Evolutionary conservation across 2,329 filamentous ascomycete genomes (phyloP), one percentile per base, ranked within the genome.

Genomic region (Hypoxylon sp.): DNA sequence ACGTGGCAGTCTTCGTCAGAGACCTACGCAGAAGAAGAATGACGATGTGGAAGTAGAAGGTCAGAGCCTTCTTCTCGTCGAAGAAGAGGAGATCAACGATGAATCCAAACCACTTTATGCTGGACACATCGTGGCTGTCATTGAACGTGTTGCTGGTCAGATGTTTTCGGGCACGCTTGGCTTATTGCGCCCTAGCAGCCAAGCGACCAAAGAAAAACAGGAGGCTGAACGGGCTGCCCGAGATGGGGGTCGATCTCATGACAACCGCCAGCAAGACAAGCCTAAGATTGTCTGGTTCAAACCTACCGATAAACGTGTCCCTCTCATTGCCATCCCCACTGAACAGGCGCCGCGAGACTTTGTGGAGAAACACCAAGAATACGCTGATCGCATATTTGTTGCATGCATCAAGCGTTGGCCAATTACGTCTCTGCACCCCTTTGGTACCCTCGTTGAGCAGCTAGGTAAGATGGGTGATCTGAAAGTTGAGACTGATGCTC

Each of bases 221-320:
- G 96, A 99, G 80, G 96, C 96, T 48, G 96, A 99, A 84, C 90
- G 96, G 70, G 91, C 93, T 72, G 94, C 94, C 74, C 91, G 95
- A 73, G 95, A 98, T 78, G 95, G 94, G 69, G 87, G 83, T 59
- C 90, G 91, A 69, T 88, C 90, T 58, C 90, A 96, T 72, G 93
- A 94, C 68, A 90, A 91, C 71, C 93, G 94, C 59, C 89, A 93
- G 70, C 94, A 97, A 79, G 96, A 99, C 71, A 98, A 98, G 83
- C 96, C 96, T 70, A 99, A 99, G 89, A 99, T 99, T 82, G 96
- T 99, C 45, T 99, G 96, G 96, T 99, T 99, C 85, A 99, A 99
- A 86, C 96, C 96, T 64, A 99, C 96, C 0, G 96, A 99, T 82
- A 98, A 99, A 88, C 93, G 96, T 77, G 96, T 99, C 51, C 96